Evolutionary conservation across 768 basidiomycete species (phyloP).

Genomic region (Pleurotus ostreatus): DNA sequence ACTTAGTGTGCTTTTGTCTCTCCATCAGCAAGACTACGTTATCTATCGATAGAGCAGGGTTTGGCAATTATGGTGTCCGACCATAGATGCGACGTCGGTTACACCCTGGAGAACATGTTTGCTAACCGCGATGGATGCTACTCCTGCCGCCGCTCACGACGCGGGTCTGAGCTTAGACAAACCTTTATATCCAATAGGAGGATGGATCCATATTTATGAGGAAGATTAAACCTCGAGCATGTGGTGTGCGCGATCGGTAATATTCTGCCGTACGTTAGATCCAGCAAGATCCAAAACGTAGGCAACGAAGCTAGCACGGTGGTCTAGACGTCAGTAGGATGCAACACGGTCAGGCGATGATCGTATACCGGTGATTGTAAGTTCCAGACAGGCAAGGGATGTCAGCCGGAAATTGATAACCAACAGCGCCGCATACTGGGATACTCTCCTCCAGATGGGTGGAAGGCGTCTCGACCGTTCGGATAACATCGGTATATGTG

Average conservation of each 20-base stretch:
- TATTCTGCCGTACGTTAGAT: too few relatives aligned
- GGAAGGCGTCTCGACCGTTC: too few relatives aligned
- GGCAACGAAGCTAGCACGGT: not conserved
- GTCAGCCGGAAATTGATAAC: too few relatives aligned
- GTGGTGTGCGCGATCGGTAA: too few relatives aligned
- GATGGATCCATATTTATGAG: constrained; percentile 8
- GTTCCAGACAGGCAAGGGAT: too few relatives aligned
- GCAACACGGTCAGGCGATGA: not conserved
- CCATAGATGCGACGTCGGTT: not conserved
- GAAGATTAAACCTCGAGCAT: not conserved
- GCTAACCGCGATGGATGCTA: too few relatives aligned
- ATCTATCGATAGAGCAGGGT: constrained; percentile 1
- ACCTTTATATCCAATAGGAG: not conserved
- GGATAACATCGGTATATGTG: too few relatives aligned
- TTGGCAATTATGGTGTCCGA: not conserved
- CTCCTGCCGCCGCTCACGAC: too few relatives aligned
- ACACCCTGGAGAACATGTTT: not conserved
- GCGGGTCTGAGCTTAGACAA: not conserved
- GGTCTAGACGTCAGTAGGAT: not conserved
- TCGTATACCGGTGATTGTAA: not conserved
- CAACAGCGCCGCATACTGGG: too few relatives aligned
- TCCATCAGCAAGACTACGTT: not conserved
- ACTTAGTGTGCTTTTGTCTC: not conserved
- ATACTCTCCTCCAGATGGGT: too few relatives aligned
- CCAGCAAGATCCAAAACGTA: too few relatives aligned